Base-by-base conservation (phyloP, 2,329 filamentous ascomycete genomes). In the Verticillium isaacii region DNA sequence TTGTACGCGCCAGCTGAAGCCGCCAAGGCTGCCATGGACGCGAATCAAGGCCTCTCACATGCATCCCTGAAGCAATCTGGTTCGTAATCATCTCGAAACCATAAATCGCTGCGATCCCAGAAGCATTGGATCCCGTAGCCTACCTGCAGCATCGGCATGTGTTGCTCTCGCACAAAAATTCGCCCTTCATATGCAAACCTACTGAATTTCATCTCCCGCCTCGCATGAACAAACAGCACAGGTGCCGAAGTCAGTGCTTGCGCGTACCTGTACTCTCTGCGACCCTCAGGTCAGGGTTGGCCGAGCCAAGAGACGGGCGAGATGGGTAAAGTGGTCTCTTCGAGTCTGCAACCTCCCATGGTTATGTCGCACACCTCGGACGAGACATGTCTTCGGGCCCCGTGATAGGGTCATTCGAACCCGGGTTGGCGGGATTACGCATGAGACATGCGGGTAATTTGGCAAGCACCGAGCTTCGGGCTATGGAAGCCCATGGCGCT, bases 381-480 rank as follows among this genome's bases (percentile, higher is more conserved):
- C 64, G 60, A 66, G 61, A 66, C 59, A 61, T 62, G 63, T 61
- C 61, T 64, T 37, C 54, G 63, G 61, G 59, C 61, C 62, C 63
- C 64, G 61, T 60, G 58, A 66, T 66, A 64, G 64, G 63, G 59
- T 37, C 37, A 58, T 50, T 37, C 19, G 29, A 37, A 25, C 19
- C 58, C 15, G 41, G 58, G 45, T 60, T 56, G 45, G 58, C 58
- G 58, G 58, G 36, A 54, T 29, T 54, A 45, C 62, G 64, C 64
- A 65, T 66, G 23, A 45, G 61, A 60, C 63, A 59, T 61, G 61
- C 61, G 61, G 45, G 19, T 9, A 52, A 52, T 62, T 64, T 56
- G 55, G 64, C 62, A 60, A 58, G 54, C 62, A 64, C 62, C 60
- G 60, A 64, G 50, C 60, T 64, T 64, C 50, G 32, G 57, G 60